Conservation (phyloP, 306 rosid genomes). For the Gastrolobium bilobum region DNA sequence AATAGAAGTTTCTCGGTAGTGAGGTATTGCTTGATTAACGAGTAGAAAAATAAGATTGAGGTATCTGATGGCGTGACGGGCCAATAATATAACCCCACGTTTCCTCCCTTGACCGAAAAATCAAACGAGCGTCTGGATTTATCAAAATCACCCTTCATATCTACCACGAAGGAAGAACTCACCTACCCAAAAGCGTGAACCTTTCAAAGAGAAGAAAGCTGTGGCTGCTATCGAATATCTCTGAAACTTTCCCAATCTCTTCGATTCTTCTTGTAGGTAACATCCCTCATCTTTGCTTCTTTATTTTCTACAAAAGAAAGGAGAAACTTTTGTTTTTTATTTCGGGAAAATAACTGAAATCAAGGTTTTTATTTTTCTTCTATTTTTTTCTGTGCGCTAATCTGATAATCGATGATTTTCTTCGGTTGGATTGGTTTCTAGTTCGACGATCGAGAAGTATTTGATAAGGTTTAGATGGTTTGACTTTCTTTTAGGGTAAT, state of each 20-base stretch:
- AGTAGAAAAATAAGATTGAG: background rate
- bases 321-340: background rate
- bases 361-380: background rate
- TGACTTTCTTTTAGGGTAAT: constrained; percentile 11
- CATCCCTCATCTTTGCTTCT: background rate
- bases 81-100: constrained; percentile 45
- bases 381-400: background rate
- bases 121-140: background rate
- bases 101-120: background rate
- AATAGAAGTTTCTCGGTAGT: constrained; percentile 40
- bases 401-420: constrained; percentile 29
- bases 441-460: constrained; percentile 23
- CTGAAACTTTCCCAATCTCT: background rate
- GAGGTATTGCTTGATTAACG: background rate
- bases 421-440: constrained; percentile 32
- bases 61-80: constrained; percentile 11
- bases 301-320: background rate
- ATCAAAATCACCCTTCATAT: constrained; percentile 14
- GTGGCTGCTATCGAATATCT: constrained; percentile 1
- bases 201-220: constrained; percentile 20
- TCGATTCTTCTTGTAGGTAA: constrained; percentile 23
- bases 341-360: background rate
- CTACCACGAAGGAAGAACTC: background rate
- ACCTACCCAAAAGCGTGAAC: background rate
- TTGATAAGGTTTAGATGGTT: constrained; percentile 15